Conservation (phyloP, 2,329 filamentous ascomycete genomes). For the Penicillium digitatum region DNA sequence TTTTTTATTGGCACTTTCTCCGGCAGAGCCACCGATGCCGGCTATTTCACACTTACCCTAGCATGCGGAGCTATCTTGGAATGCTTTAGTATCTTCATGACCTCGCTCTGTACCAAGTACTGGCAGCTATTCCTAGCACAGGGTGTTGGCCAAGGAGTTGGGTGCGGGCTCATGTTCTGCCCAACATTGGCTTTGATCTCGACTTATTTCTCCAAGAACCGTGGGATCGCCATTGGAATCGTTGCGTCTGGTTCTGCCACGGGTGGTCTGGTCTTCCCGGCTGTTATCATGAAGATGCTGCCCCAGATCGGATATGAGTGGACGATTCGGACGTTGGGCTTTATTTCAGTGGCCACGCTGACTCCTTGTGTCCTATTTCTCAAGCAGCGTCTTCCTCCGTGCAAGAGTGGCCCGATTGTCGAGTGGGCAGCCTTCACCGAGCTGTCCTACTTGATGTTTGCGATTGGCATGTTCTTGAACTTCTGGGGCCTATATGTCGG, state of each 20-base stretch:
- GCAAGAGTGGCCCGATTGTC: conserved; percentile 50
- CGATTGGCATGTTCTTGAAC: conserved; percentile 43
- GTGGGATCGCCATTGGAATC: conserved; percentile 58
- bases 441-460: conserved; percentile 44
- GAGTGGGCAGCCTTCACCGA: conserved; percentile 53
- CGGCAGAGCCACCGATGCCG: conserved; percentile 51
- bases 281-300: conserved; percentile 54
- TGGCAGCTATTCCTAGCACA: conserved; percentile 52
- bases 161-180: conserved; percentile 53
- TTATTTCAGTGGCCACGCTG: conserved; percentile 53
- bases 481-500: conserved; percentile 55
- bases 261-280: conserved; percentile 62
- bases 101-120: conserved; percentile 46
- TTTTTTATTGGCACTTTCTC: conserved; percentile 51
- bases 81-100: conserved; percentile 51
- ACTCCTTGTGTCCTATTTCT: conserved; percentile 44
- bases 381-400: conserved; percentile 49
- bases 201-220: conserved; percentile 60
- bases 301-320: conserved; percentile 60
- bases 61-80: conserved; percentile 44
- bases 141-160: conserved; percentile 56
- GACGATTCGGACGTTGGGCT: conserved; percentile 60
- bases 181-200: conserved; percentile 53
- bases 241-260: conserved; percentile 58
- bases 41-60: conserved; percentile 47